Evolutionary conservation across 305 asterid genomes (phyloP).

Genomic region (Rubia occidens): DNA sequence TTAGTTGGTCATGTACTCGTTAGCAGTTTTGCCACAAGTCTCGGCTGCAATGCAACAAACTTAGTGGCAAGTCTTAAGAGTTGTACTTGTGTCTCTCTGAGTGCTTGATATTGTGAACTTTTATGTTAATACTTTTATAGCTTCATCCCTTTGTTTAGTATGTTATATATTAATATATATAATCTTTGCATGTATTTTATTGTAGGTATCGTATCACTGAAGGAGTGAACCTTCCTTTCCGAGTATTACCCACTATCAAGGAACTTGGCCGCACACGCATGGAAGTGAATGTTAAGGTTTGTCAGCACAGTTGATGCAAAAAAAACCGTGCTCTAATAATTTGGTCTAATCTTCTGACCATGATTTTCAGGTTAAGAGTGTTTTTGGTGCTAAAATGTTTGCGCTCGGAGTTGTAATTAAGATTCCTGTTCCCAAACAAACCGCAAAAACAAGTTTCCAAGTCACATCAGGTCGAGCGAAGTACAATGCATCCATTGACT

Average conservation of each 20-base stretch:
- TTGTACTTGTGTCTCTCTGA: not conserved
- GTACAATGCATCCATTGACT: conserved; percentile 88
- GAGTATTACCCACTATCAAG: conserved; percentile 96
- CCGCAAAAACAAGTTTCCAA: conserved; percentile 98
- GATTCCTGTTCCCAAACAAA: conserved; percentile 98
- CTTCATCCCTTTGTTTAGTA: not conserved
- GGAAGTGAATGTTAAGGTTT: conserved; percentile 99
- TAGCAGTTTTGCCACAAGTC: not conserved
- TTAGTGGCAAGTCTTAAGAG: not conserved
- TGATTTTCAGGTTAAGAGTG: conserved; percentile 85
- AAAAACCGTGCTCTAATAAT: not conserved
- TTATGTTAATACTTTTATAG: not conserved
- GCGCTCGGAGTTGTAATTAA: conserved; percentile 96
- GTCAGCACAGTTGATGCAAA: conserved; percentile 20
- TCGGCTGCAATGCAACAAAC: not conserved
- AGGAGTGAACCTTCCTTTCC: conserved; percentile 98
- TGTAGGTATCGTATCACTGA: conserved; percentile 93
- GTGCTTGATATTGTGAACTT: not conserved
- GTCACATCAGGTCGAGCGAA: conserved; percentile 98
- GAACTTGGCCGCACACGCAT: conserved; percentile 98
- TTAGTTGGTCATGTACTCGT: not conserved
- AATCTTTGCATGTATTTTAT: conserved; percentile 9
- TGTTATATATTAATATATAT: not conserved
- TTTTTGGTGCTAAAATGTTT: conserved; percentile 99
- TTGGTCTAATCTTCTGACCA: conserved; percentile 8